Conservation (phyloP, 2,329 filamentous ascomycete genomes). For the Lasiodiplodia theobromae region DNA sequence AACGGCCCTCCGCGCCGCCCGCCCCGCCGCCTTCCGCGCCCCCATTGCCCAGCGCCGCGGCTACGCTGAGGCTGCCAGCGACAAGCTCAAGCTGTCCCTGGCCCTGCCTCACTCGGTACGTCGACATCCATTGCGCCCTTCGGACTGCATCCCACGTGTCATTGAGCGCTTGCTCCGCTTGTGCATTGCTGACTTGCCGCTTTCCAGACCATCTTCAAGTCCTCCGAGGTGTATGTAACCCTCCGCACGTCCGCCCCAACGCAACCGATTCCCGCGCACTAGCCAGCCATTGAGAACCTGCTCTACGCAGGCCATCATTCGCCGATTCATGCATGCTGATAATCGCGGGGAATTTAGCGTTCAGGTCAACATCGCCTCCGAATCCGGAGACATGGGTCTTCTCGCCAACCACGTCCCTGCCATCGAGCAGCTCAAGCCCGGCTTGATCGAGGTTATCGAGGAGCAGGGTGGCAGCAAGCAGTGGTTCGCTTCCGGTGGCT, state of each 20-base stretch:
- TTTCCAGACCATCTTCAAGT: constrained; percentile 71
- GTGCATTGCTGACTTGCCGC: background rate
- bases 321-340: constrained; percentile 40
- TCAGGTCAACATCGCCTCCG: constrained; percentile 98
- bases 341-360: constrained; percentile 63
- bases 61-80: constrained; percentile 71
- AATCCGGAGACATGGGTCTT: constrained; percentile 99
- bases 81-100: constrained; percentile 93
- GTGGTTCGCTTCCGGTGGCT: constrained; percentile 98
- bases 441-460: constrained; percentile 93
- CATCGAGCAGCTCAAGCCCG: constrained; percentile 98
- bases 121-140: constrained; percentile 19
- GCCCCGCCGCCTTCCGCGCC: constrained; percentile 76
- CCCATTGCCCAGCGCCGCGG: constrained; percentile 79
- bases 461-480: constrained; percentile 86
- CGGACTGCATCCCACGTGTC: background rate
- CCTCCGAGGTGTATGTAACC: constrained; percentile 70
- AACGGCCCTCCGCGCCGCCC: constrained; percentile 79
- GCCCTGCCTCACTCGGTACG: constrained; percentile 98
- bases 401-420: constrained; percentile 98
- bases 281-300: constrained; percentile 1
- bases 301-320: constrained; percentile 10
- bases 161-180: background rate
- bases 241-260: constrained; percentile 38
- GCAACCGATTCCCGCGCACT: constrained; percentile 17